Base-by-base conservation (phyloP, 73 alveolate species). In the Paramecium sonneborni region DNA sequence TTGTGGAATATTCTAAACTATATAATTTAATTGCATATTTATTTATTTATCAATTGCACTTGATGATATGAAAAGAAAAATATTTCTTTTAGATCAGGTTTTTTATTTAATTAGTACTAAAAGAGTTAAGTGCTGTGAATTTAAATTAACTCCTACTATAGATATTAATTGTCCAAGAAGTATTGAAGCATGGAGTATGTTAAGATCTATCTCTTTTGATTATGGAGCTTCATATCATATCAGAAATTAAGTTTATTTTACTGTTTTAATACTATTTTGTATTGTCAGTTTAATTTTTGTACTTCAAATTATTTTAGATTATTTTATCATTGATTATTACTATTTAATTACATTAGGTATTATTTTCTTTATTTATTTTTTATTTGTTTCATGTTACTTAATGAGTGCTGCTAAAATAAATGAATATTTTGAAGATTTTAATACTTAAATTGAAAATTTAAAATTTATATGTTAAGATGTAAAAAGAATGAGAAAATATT, bases 31-130 rank as follows among this genome's bases (percentile, higher is more conserved):
- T 18, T 79, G 90, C 26, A 79, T 32, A 11, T 79, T 79, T 23
- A 44, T 39, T 1, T 44, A 79, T 46, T 26, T 79, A 23, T 20
- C 15, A 21, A 26, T 79, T 79, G 72, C 44, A 24, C 32, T 79
- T 23, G 69, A 79, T 44, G 90, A 79, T 79, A 79, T 79, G 90
- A 79, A 26, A 20, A 38, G 90, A 44, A 79, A 79, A 46, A n/a
- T 79, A 24, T 79, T 79, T 12, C 55, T 79, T 6, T 23, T 79
- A 41, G 90, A 79, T 57, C 28, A 79, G 24, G 34, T 28, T 5
- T 79, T 23, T 26, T 79, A 79, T 44, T 43, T 79, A 24, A 79
- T 79, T 4, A 44, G 76, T 8, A 79, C 90, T 10, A 79, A 44
- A 79, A 79, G 90, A 79, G 55, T 46, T 2, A 79, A 44, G 41